Evolutionary conservation across 176 grass and related monocot species (phyloP), one percentile per base, ranked within the genome.

Genomic region (Urochloa ruziziensis): DNA sequence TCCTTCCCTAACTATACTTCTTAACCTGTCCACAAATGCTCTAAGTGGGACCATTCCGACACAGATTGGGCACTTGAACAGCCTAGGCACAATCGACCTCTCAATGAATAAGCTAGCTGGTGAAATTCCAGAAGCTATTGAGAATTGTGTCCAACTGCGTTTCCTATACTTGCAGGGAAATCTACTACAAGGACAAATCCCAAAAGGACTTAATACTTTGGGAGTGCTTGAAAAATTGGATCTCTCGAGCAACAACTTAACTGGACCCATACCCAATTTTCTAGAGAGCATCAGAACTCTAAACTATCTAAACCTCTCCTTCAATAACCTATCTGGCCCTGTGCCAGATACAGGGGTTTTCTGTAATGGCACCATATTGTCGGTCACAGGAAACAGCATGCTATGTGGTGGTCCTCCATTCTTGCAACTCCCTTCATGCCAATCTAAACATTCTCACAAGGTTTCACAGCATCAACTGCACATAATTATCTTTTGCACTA

Each of bases 31-130:
- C 36, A 68, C 52, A 40, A 84, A 77, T 35, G 11, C 36, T 25
- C 12, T 84, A 59, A 68, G 49, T 68, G 73, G 73, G 30, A 16
- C 32, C 6, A 75, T 84, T 42, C 43, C 62, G 35, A 24, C 73
- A 67, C 73, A 84, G 48, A 84, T 84, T 18, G 36, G 73, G 27
- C 36, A 25, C 27, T 77, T 84, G 73, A 84, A 68, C 7, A 84
- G 1, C 62, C 62, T 84, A 0, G 49, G 25, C 4, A 6, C 14
- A 46, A 58, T 84, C 3, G 82, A 84, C 48, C 82, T 77, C 27
- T 84, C 82, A 59, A 68, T 35, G 62, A 84, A 84, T 67, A 77
- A 77, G 35, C 48, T 84, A 17, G 39, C 63, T n/a, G 82, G 73
- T 67, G 62, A 77, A 42, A 84, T 77, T 28, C 82, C 82, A 77